A percentile compares a stretch with the other conserved stretches of the same genome.
These are phyloP conservation scores for Candida hungchunana DNA, from an alignment of 805 yeast species.

Conservation along the genomic window DNA sequence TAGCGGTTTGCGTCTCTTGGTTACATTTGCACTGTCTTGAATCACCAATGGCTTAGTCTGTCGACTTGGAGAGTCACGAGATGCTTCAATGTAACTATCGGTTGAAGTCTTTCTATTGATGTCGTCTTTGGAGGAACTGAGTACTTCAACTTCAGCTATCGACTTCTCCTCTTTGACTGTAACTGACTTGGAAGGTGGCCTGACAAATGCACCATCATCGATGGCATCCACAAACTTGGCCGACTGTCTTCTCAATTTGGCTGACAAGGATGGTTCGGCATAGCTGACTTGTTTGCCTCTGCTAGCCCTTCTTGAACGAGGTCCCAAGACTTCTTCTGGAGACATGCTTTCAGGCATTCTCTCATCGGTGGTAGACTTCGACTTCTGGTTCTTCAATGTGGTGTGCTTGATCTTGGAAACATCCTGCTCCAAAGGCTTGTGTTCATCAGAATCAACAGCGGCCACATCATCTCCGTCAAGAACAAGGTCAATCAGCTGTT, in stretches of 20 bases:
- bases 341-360: slow-evolving; percentile 33
- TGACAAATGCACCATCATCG: slow-evolving; percentile 16
- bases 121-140: neutral
- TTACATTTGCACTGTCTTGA: slow-evolving; percentile 22
- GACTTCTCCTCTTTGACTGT: slow-evolving; percentile 1
- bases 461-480: neutral
- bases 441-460: slow-evolving; percentile 21
- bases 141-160: neutral
- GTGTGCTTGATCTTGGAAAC: slow-evolving; percentile 23
- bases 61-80: slow-evolving; percentile 14
- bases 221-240: slow-evolving; percentile 61
- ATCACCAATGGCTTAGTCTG: slow-evolving; percentile 15
- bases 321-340: slow-evolving; percentile 14
- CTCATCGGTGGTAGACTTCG: slow-evolving; percentile 33
- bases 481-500: neutral
- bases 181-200: slow-evolving; percentile 3
- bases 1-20: slow-evolving; percentile 27
- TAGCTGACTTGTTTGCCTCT: slow-evolving; percentile 59
- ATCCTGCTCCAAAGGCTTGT: slow-evolving; percentile 22
- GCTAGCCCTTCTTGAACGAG: slow-evolving; percentile 40
- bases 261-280: slow-evolving; percentile 60
- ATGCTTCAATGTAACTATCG: slow-evolving; percentile 10
- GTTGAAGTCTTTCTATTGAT: neutral
- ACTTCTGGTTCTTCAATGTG: slow-evolving; percentile 29
- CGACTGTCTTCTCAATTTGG: slow-evolving; percentile 65